These are phyloP conservation scores for Neostapfia colusana DNA, from an alignment of 176 grass and related monocot genomes.

Conservation along the genomic window DNA sequence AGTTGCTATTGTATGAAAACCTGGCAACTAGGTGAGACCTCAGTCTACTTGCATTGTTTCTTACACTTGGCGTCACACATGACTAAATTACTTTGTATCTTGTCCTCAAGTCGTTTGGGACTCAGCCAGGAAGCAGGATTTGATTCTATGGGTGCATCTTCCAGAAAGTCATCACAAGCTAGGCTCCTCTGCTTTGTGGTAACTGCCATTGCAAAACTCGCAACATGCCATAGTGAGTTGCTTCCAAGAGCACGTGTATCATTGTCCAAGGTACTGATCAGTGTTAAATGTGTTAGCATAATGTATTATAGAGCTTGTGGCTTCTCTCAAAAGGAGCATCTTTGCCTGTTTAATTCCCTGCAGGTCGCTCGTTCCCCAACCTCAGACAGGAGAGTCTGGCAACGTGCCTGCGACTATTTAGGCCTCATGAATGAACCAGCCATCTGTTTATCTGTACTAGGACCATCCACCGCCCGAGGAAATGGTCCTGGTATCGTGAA, in stretches of 20 bases:
- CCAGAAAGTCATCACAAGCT: conserved; percentile 70
- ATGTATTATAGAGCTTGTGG: neutral
- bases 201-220: conserved; percentile 87
- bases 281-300: conserved; percentile 8
- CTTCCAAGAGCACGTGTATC: conserved; percentile 81
- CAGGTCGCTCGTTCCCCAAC: conserved; percentile 78
- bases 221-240: conserved; percentile 87
- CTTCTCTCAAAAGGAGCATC: conserved; percentile 10
- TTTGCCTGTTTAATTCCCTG: conserved; percentile 13
- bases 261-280: conserved; percentile 66
- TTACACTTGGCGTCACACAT: neutral
- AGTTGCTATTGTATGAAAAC: conserved; percentile 90
- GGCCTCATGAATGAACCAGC: conserved; percentile 91
- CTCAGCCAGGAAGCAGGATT: conserved; percentile 70
- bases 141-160: conserved; percentile 61
- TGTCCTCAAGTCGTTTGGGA: conserved; percentile 64
- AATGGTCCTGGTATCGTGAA: conserved; percentile 84
- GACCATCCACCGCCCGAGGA: conserved; percentile 54
- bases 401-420: conserved; percentile 87
- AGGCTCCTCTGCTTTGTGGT: conserved; percentile 96
- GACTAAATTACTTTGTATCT: conserved; percentile 43
- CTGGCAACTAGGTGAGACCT: conserved; percentile 73
- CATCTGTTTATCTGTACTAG: conserved; percentile 76
- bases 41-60: neutral
- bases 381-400: conserved; percentile 81